A percentile compares a stretch with the other conserved stretches of the same genome.
Conservation (phyloP, 495 filamentous ascomycete species). For the Annulohypoxylon maeteangense region DNA sequence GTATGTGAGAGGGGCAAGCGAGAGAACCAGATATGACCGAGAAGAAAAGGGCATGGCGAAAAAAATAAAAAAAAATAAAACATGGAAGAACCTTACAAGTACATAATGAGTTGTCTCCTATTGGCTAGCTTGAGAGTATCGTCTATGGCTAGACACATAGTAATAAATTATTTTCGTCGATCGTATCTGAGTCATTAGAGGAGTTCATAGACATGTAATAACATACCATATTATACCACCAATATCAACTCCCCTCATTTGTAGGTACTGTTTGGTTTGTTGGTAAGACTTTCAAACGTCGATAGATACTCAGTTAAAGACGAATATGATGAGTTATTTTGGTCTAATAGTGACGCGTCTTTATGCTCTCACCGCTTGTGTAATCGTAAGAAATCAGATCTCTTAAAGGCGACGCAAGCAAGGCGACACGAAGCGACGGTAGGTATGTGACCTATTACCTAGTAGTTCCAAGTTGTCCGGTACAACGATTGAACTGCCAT, state of each 20-base stretch:
- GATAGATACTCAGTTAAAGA: not conserved
- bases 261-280: not conserved
- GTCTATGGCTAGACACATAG: constrained; percentile 2
- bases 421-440: not conserved
- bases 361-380: not conserved
- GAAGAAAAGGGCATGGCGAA: not conserved
- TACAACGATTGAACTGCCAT: not conserved
- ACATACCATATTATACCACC: not conserved
- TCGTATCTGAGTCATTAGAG: not conserved
- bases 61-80: not conserved
- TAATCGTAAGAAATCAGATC: constrained; percentile 5
- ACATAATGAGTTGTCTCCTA: not conserved
- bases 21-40: not conserved
- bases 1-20: constrained; percentile 12
- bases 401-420: not conserved
- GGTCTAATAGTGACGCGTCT: constrained; percentile 17
- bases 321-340: constrained; percentile 25
- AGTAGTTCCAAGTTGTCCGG: constrained; percentile 3
- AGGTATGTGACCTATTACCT: not conserved
- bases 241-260: constrained; percentile 17
- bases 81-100: constrained; percentile 9
- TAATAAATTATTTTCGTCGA: not conserved
- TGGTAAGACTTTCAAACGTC: not conserved
- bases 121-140: not conserved
- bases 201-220: not conserved